phyloP scores from a whole-genome alignment of 2,329 filamentous ascomycete genomes.

The Colletotrichum horii region DNA sequence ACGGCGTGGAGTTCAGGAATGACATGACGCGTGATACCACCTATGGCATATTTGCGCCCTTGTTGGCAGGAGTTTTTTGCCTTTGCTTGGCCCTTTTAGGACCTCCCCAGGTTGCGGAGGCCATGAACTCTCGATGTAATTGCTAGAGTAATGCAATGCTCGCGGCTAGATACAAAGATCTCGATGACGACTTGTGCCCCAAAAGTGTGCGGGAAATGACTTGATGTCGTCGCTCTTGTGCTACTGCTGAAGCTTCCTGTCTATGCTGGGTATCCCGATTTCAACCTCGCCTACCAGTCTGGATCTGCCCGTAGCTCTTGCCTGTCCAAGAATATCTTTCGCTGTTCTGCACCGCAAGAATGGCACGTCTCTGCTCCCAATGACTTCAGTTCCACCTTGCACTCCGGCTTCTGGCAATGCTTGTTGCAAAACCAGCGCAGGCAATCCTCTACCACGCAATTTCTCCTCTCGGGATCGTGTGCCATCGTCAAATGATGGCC shows the following conservation, averaged over 20 bases:
- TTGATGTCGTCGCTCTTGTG: neutral
- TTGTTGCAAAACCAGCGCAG: conserved; percentile 3
- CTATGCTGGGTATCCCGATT: neutral
- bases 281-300: neutral
- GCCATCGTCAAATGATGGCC: conserved; percentile 32
- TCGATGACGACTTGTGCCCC: neutral
- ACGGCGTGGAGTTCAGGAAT: conserved; percentile 5
- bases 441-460: neutral
- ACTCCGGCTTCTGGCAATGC: conserved; percentile 2
- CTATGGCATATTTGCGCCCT: neutral
- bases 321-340: neutral
- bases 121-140: neutral
- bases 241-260: neutral
- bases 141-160: neutral
- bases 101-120: neutral
- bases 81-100: neutral
- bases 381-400: neutral
- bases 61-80: neutral
- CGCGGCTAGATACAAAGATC: neutral
- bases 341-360: neutral
- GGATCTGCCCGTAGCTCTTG: neutral
- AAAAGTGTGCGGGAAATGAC: neutral
- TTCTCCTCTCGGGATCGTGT: neutral
- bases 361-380: neutral
- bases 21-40: conserved; percentile 14